Conservation (phyloP, 2,329 filamentous ascomycete genomes). For the Neodidymelliopsis sp. region DNA sequence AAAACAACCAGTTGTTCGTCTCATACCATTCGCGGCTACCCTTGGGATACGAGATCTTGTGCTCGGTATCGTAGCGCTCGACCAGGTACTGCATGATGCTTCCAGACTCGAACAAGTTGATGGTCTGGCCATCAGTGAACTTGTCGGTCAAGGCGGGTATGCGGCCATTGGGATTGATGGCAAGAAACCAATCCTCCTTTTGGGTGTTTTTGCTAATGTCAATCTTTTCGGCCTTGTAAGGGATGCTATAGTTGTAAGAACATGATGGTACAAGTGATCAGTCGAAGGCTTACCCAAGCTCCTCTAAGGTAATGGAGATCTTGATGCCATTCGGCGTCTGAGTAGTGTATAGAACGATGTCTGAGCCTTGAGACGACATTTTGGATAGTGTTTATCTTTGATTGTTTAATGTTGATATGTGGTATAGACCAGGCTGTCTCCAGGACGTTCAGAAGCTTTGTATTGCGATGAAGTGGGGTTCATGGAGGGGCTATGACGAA, state of each 20-base stretch:
- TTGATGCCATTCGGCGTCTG: constrained; percentile 92
- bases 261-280: background rate
- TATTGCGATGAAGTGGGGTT: constrained; percentile 25
- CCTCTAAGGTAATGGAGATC: constrained; percentile 84
- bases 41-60: constrained; percentile 81
- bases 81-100: constrained; percentile 85
- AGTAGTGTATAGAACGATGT: constrained; percentile 82
- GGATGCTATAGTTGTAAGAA: constrained; percentile 53
- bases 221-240: constrained; percentile 79
- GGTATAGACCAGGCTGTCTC: background rate
- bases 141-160: constrained; percentile 86
- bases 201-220: constrained; percentile 79
- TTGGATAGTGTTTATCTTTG: background rate
- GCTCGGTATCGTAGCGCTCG: constrained; percentile 79
- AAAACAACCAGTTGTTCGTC: constrained; percentile 73
- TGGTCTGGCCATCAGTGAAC: constrained; percentile 73
- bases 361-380: constrained; percentile 52
- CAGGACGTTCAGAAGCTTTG: constrained; percentile 4
- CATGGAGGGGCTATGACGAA: constrained; percentile 39
- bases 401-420: background rate
- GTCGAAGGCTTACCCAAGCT: constrained; percentile 64
- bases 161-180: constrained; percentile 91
- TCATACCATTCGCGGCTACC: constrained; percentile 80
- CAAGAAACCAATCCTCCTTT: constrained; percentile 86
- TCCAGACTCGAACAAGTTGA: constrained; percentile 83